These are phyloP conservation scores for Exserohilum turcica DNA, from an alignment of 2,329 filamentous ascomycete genomes.

Conservation along the genomic window DNA sequence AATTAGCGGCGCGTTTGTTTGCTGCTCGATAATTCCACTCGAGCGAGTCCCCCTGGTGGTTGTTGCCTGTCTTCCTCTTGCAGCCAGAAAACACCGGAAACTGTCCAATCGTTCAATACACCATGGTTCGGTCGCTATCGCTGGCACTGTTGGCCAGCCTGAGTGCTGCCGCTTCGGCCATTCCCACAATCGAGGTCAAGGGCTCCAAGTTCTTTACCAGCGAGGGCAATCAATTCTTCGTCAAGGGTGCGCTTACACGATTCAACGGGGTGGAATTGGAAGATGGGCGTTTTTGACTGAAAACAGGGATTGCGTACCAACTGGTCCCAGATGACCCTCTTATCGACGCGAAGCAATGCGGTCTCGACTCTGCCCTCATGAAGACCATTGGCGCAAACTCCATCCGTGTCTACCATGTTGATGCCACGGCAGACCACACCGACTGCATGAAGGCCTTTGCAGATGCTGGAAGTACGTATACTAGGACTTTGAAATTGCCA, in stretches of 20 bases:
- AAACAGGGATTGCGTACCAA: constrained; percentile 72
- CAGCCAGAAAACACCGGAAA: neutral
- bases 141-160: constrained; percentile 30
- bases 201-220: constrained; percentile 86
- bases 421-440: constrained; percentile 70
- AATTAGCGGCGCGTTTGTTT: neutral
- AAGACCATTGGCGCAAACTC: constrained; percentile 79
- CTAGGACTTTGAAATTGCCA: neutral
- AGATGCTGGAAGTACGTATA: constrained; percentile 56
- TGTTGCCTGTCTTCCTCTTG: neutral
- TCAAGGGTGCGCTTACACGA: constrained; percentile 66
- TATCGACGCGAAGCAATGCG: constrained; percentile 74
- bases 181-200: constrained; percentile 63
- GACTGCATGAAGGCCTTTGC: constrained; percentile 82
- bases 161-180: constrained; percentile 49
- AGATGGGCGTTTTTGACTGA: neutral
- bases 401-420: constrained; percentile 88
- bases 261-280: neutral
- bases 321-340: constrained; percentile 74
- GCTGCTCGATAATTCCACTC: neutral
- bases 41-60: neutral
- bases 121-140: constrained; percentile 15
- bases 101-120: neutral
- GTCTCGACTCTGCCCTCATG: constrained; percentile 77
- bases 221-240: constrained; percentile 80